phyloP scores from a whole-genome alignment of 805 yeast species.

The Candida manassasensis region DNA sequence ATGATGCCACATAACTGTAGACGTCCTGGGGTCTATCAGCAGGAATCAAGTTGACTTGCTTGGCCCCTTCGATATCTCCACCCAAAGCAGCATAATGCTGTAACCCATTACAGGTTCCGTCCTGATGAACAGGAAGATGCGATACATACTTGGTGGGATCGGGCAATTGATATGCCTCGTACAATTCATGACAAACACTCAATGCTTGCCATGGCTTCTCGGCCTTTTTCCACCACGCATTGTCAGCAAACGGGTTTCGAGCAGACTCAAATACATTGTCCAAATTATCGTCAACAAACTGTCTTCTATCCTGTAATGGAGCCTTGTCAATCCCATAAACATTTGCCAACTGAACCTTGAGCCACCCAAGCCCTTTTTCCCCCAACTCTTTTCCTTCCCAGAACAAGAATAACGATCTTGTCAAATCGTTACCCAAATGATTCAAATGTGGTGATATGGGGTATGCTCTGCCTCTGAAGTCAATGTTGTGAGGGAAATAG shows the following conservation, averaged over 20 bases:
- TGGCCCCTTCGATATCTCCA: conserved; percentile 80
- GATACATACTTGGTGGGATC: conserved; percentile 66
- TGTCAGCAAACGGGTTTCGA: conserved; percentile 51
- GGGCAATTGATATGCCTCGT: conserved; percentile 53
- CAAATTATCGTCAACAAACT: conserved; percentile 54
- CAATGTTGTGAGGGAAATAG: conserved; percentile 76
- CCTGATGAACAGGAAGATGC: conserved; percentile 78
- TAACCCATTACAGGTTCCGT: conserved; percentile 82
- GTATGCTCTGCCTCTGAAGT: conserved; percentile 81
- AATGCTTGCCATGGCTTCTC: conserved; percentile 85
- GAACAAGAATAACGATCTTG: conserved; percentile 64
- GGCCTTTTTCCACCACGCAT: conserved; percentile 66
- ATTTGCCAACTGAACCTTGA: conserved; percentile 71
- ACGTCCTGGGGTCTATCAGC: conserved; percentile 74
- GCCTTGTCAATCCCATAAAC: conserved; percentile 72
- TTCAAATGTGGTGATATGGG: conserved; percentile 78
- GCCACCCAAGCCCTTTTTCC: conserved; percentile 61
- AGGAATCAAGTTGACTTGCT: conserved; percentile 70
- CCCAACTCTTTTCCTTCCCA: conserved; percentile 78
- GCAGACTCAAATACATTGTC: conserved; percentile 56
- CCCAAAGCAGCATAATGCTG: conserved; percentile 87
- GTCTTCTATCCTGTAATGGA: conserved; percentile 57
- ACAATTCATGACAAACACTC: conserved; percentile 63
- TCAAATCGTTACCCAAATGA: conserved; percentile 75
- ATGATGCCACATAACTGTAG: conserved; percentile 61